Base-by-base conservation (phyloP, 805 yeast genomes). In the Spathaspora boniae region DNA sequence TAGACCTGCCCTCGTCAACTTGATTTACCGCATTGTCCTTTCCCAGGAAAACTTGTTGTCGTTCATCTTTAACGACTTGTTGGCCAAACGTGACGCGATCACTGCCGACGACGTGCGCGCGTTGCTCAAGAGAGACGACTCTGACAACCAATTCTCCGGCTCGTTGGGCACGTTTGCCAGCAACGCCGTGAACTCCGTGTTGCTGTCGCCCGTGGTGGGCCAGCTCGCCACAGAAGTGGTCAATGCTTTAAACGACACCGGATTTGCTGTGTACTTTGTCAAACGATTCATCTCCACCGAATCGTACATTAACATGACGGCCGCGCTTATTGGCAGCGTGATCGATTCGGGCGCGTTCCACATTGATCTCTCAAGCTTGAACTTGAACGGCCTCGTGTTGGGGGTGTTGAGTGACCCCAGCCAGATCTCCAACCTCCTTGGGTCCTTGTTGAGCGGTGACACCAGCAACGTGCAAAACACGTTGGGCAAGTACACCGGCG, bases 241-340 rank as follows among this genome's bases (percentile, higher is more conserved):
- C 25, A 44, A 50, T 29, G 67, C 70, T 7, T 54, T 67, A 37
- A 67, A 67, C 48, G 62, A 65, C 40, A 66, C 72, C 5, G 68
- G 65, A 9, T 50, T 67, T 31, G 60, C 56, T 12, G 62, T 63
- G 8, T 60, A 64, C 44, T 53, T 58, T 8, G 46, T 60, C n/a
- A 64, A 67, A 45, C 41, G 57, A 26, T 51, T 62, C 38, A 41
- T 67, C 26, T 56, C 65, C 9, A 50, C 58, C 37, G 58, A 56
- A 38, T 46, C 50, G 3, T 66, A 66, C 43, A 53, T 57, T 16
- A 60, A 62, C 39, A 51, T 64, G 58, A 60, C 68, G 3, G 68
- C 53, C 2, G 46, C 44, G 12, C 50, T 64, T n/a, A 43, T 51
- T n/a, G 34, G 46, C 11, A 64, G 63, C 36, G 38, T 63, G 21